Conservation (phyloP, 2,329 filamentous ascomycete genomes). For the Mariannaea elegans region DNA sequence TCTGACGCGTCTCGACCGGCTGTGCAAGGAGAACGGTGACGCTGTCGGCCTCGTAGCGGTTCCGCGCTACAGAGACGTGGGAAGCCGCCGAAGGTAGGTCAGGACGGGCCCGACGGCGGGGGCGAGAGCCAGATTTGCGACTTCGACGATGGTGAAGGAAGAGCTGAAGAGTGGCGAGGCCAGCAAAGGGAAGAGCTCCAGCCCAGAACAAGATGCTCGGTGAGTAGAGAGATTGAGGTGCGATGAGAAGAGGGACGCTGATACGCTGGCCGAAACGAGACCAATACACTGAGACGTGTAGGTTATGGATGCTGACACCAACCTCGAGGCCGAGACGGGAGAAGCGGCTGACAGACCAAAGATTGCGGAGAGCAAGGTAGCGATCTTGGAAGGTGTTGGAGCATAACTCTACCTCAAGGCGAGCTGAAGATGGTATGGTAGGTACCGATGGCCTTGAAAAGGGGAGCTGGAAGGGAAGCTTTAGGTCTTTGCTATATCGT, state of each 20-base stretch:
- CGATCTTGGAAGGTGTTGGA: slow-evolving; percentile 47
- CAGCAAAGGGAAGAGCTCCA: slow-evolving; percentile 50
- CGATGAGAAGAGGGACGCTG: slow-evolving; percentile 54
- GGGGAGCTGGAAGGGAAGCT: slow-evolving; percentile 37
- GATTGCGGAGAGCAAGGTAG: slow-evolving; percentile 54
- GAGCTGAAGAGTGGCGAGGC: slow-evolving; percentile 50
- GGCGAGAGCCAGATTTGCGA: slow-evolving; percentile 1
- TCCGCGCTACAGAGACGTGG: slow-evolving; percentile 42
- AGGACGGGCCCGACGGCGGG: slow-evolving; percentile 10
- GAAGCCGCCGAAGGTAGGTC: slow-evolving; percentile 22
- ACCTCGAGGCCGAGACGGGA: slow-evolving; percentile 56
- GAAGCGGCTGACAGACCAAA: slow-evolving; percentile 52
- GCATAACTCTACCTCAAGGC: slow-evolving; percentile 55
- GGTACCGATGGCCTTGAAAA: slow-evolving; percentile 21
- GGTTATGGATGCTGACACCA: slow-evolving; percentile 49
- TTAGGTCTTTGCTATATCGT: slow-evolving; percentile 44
- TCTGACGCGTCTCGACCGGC: slow-evolving; percentile 51
- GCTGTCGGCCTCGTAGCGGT: slow-evolving; percentile 56
- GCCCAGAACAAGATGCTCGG: slow-evolving; percentile 50
- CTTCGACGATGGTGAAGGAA: slow-evolving; percentile 31
- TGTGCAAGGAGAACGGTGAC: slow-evolving; percentile 53
- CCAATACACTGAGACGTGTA: slow-evolving; percentile 59
- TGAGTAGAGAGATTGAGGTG: slow-evolving; percentile 39
- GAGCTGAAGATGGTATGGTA: slow-evolving; percentile 36
- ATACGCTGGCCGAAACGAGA: slow-evolving; percentile 56